A percentile compares a stretch with the other conserved stretches of the same genome.
Evolutionary conservation across 1,284 basidiomycete species (phyloP).

Genomic region (Pisolithus thermaeus): DNA sequence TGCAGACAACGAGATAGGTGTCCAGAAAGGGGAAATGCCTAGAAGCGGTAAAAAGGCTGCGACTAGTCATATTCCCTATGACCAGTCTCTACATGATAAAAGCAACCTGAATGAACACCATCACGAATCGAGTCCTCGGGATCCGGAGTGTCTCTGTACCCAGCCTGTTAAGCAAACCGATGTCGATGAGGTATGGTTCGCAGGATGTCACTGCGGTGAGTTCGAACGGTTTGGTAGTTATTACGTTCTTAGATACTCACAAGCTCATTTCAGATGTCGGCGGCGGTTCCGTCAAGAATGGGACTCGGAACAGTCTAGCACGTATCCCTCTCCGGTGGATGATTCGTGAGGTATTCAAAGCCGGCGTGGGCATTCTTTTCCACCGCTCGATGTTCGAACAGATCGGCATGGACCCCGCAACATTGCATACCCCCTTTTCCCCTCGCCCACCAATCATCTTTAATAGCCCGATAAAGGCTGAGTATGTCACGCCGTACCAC

Average conservation of each 20-base stretch:
- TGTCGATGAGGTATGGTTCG: too few relatives aligned
- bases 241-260: background rate
- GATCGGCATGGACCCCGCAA: constrained; percentile 43
- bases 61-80: background rate
- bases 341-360: constrained; percentile 48
- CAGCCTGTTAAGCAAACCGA: too few relatives aligned
- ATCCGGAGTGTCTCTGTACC: too few relatives aligned
- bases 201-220: constrained; percentile 24
- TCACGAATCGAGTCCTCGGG: background rate
- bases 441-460: constrained; percentile 32
- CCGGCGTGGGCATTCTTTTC: constrained; percentile 48
- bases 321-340: constrained; percentile 53
- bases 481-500: background rate
- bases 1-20: constrained; percentile 31
- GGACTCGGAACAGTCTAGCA: constrained; percentile 37
- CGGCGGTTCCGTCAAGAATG: constrained; percentile 42
- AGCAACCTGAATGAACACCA: too few relatives aligned
- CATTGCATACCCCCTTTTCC: constrained; percentile 36
- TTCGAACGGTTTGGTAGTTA: background rate
- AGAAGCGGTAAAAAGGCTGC: background rate
- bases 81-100: too few relatives aligned
- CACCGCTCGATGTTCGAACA: constrained; percentile 40
- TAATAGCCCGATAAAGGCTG: constrained; percentile 5
- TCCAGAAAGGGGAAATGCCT: constrained; percentile 33
- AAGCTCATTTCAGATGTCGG: constrained; percentile 37